A percentile compares a stretch with the other conserved stretches of the same genome.
phyloP scores from a whole-genome alignment of 345 rosid genomes.

The Salix udensis region DNA sequence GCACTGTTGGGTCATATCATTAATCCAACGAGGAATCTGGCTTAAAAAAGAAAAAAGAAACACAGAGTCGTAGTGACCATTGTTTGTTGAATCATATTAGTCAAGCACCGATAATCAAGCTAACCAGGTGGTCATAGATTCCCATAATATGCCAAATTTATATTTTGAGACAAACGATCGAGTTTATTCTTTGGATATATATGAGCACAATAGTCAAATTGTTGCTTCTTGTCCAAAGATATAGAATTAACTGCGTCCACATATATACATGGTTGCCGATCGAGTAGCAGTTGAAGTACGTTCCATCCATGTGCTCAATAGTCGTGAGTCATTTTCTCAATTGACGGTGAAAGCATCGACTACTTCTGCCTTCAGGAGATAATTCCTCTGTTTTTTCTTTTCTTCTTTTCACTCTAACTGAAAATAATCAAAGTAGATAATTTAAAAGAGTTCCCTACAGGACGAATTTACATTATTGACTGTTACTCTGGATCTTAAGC shows the following conservation, averaged over 20 bases:
- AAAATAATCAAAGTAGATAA: neutral
- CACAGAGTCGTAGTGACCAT: too few species aligned
- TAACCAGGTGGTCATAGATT: neutral
- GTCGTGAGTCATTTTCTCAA: neutral
- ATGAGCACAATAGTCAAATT: neutral
- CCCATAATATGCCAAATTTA: neutral
- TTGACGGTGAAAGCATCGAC: neutral
- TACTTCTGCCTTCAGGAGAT: neutral
- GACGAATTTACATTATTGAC: too few species aligned
- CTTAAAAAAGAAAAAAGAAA: neutral
- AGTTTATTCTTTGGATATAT: neutral
- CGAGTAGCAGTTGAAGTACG: neutral
- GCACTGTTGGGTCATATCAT: neutral
- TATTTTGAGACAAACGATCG: neutral
- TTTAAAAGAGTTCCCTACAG: neutral
- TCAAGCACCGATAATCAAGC: neutral
- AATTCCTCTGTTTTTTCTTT: neutral
- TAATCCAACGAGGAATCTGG: neutral
- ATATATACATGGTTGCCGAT: neutral
- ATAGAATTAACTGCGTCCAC: neutral
- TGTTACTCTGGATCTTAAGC: too few species aligned
- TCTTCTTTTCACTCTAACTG: neutral
- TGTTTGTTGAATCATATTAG: neutral
- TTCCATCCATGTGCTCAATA: neutral
- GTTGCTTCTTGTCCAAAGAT: neutral